Evolutionary conservation across 2,329 filamentous ascomycete genomes (phyloP), one percentile per base, ranked within the genome.

Genomic region (Trichoderma atroviride): DNA sequence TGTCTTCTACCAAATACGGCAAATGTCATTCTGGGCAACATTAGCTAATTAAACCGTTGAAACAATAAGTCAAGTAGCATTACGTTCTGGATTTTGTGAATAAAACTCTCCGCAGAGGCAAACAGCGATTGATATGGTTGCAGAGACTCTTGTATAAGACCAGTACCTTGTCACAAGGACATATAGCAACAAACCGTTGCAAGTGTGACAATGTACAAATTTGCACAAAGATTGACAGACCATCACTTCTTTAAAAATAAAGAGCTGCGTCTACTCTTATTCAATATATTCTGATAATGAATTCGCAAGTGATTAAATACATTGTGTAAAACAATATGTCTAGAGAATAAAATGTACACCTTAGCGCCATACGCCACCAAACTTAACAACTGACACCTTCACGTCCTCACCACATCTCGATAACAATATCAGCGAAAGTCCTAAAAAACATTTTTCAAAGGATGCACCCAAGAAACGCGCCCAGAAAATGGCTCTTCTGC

Each of bases 401-500:
- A 16, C 33, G 14, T 11, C 14, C 58, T 31, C 27, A 7, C 16
- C 19, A 5, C 2, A 1, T n/a, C 24, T 22, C 19, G 16, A 27
- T 10, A 9, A 2, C 0, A 9, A 50, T 2, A 22, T 6, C 1
- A 31, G 29, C 7, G 27, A 50, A 13, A 27, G 4, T 6, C 31
- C 24, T 64, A 56, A n/a, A 13, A 52, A 4, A 59, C 11, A 19
- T 68, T 56, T 13, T 55, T 61, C 5, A 68, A 24, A 3, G 65
- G 65, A 27, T 68, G 57, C 24, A 19, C 24, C 65, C 65, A 68
- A 27, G 56, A 1, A 27, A 60, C 24, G 6, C 33, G 57, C 16
- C 57, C 57, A 24, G 7, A 5, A 43, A 33, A 68, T n/a, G 65
- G 65, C 24, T 68, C 57, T 16, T 68, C 50, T 5, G 57, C 65